Conservation (phyloP, 345 rosid species). For the Salix koriyanagi region DNA sequence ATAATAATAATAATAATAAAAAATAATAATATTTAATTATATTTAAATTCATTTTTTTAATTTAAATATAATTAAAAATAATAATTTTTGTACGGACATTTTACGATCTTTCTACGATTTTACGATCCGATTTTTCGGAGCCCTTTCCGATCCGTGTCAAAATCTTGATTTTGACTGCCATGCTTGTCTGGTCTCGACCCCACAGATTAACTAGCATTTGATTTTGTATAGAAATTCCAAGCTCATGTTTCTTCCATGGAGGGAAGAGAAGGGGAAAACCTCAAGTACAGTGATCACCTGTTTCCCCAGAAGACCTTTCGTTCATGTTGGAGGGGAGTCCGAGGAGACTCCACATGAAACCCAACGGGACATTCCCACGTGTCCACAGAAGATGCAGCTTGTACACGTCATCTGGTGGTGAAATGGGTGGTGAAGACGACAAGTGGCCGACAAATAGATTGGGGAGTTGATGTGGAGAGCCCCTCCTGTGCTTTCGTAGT, state of each 20-base stretch:
- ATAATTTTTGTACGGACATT: too few relatives aligned
- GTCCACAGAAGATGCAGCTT: not conserved
- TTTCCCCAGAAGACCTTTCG: not conserved
- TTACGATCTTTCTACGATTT: too few relatives aligned
- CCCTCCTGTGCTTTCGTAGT: not conserved
- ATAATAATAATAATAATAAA: too few relatives aligned
- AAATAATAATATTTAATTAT: too few relatives aligned
- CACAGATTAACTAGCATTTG: not conserved
- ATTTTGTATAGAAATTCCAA: not conserved
- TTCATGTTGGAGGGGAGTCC: not conserved
- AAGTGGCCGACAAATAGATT: slow-evolving; percentile 17
- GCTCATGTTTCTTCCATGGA: not conserved
- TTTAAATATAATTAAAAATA: too few relatives aligned
- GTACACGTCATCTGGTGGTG: not conserved
- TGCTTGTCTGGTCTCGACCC: slow-evolving; percentile 1
- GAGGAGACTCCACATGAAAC: not conserved
- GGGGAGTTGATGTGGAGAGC: not conserved
- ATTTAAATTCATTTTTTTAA: too few relatives aligned
- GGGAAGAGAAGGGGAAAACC: not conserved
- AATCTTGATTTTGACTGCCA: too few relatives aligned
- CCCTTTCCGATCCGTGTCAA: too few relatives aligned
- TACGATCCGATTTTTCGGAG: too few relatives aligned
- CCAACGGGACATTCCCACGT: not conserved
- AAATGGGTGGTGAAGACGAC: not conserved
- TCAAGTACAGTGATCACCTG: not conserved